phyloP scores from a whole-genome alignment of 345 rosid species.

The Geranium brycei region DNA sequence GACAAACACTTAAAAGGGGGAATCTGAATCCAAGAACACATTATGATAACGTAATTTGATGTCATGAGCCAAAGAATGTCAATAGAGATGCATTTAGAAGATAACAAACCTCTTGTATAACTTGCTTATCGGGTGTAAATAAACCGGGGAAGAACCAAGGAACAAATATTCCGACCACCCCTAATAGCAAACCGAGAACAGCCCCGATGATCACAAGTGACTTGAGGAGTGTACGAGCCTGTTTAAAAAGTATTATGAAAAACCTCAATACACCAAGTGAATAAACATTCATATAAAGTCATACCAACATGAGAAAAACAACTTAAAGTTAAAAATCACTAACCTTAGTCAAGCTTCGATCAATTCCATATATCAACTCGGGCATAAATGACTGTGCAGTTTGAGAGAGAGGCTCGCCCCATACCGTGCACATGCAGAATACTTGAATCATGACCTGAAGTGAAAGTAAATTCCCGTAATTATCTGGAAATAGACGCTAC shows the following conservation, averaged over 20 bases:
- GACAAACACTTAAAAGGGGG: too few species aligned
- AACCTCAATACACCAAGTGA: not conserved
- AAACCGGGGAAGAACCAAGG: constrained; percentile 39
- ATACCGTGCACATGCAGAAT: constrained; percentile 28
- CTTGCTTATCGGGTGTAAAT: constrained; percentile 31
- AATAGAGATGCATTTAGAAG: not conserved
- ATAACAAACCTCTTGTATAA: constrained; percentile 30
- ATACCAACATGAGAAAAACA: too few species aligned
- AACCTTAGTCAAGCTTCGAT: constrained; percentile 30
- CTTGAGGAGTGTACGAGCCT: constrained; percentile 36
- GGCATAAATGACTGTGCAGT: constrained; percentile 55
- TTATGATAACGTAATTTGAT: too few species aligned
- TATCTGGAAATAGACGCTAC: too few species aligned
- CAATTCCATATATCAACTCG: constrained; percentile 31
- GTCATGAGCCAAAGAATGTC: too few species aligned
- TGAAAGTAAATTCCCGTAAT: not conserved
- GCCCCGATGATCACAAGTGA: constrained; percentile 38
- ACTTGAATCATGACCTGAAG: constrained; percentile 27
- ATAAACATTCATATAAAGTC: not conserved
- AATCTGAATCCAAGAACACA: too few species aligned
- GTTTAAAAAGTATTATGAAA: constrained; percentile 12
- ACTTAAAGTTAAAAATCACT: constrained; percentile 1
- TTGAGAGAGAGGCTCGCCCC: constrained; percentile 49
- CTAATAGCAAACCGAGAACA: constrained; percentile 25
- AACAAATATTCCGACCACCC: constrained; percentile 24